Conservation (phyloP, 2,329 filamentous ascomycete species). For the Diplodia mutila region DNA sequence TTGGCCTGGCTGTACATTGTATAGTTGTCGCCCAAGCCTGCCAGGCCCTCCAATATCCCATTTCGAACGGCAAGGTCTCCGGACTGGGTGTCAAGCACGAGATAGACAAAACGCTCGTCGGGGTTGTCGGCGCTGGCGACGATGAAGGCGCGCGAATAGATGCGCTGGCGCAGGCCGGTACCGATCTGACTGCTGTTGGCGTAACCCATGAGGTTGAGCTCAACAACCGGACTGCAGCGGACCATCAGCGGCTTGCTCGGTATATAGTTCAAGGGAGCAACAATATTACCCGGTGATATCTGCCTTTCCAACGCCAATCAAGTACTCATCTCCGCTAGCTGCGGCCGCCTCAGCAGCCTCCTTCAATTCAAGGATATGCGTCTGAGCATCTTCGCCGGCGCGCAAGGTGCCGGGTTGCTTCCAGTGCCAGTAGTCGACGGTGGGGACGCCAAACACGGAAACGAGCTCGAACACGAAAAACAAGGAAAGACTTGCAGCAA, state of each 20-base stretch:
- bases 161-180: slow-evolving; percentile 80
- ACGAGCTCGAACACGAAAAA: slow-evolving; percentile 43
- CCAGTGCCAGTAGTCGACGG: slow-evolving; percentile 43
- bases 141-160: slow-evolving; percentile 90
- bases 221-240: slow-evolving; percentile 71
- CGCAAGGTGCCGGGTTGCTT: slow-evolving; percentile 24
- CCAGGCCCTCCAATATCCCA: slow-evolving; percentile 79
- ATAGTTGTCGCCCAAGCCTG: slow-evolving; percentile 71
- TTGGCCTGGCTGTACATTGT: slow-evolving; percentile 77
- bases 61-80: slow-evolving; percentile 87
- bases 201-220: slow-evolving; percentile 91
- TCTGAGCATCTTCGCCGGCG: not conserved
- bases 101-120: slow-evolving; percentile 77
- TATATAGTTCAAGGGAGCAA: not conserved
- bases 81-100: slow-evolving; percentile 83
- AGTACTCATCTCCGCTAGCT: slow-evolving; percentile 54
- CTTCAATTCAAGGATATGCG: slow-evolving; percentile 14
- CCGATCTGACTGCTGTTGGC: slow-evolving; percentile 83
- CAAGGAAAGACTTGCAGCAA: slow-evolving; percentile 39
- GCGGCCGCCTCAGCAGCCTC: slow-evolving; percentile 29
- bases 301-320: slow-evolving; percentile 71
- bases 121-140: slow-evolving; percentile 69
- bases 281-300: slow-evolving; percentile 68
- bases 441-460: slow-evolving; percentile 39
- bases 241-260: slow-evolving; percentile 4